Base-by-base conservation (phyloP, 768 basidiomycete genomes). In the Boletus subcaerulescens region DNA sequence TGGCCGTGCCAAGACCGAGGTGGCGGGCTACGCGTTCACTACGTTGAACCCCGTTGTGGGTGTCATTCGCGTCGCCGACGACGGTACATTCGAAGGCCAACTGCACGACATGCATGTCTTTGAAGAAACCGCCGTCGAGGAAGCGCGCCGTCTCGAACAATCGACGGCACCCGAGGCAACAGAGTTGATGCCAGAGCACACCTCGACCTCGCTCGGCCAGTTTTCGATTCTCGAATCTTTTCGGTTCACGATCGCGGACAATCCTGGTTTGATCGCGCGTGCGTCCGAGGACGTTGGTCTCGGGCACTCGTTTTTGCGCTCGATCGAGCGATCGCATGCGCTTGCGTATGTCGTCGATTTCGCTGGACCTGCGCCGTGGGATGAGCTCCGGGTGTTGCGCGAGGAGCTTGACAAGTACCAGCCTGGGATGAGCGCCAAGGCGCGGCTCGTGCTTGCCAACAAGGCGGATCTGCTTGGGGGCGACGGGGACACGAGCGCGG, bases 191-290 rank as follows among this genome's bases (percentile, higher is more conserved):
- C 13, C 49, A 1, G 20, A 52, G 15, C 50, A 12, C 31, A 13
- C 11, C n/a, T 2, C 15, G 17, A 4, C 18, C 22, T 48, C 61
- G 36, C 65, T 71, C 12, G 62, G 81, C 62, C 72, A 73, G 36
- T 87, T 86, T 55, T 81, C 86, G 63, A 61, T 82, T 32, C 76
- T 76, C 41, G 95, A 98, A 71, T 73, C 77, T 5, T 87, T 92
- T 69, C 83, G 97, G 11, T 97, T 98, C 77, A 97, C 93, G 14
- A 86, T 99, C 60, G 91, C 94, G 36, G 97, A 99, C 73, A 98
- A 98, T 66, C 97, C 97, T 0, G 97, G 97, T 9, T 84, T 98
- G 43, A 86, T 98, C 53, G 80, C 83, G 10, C 78, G 81, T 14
- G 91, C 94, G 3, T 90, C 92, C 3, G 85, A 92, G 63, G 91